Conservation (phyloP, 2,329 filamentous ascomycete genomes). For the Phaeosphaeria sp. region DNA sequence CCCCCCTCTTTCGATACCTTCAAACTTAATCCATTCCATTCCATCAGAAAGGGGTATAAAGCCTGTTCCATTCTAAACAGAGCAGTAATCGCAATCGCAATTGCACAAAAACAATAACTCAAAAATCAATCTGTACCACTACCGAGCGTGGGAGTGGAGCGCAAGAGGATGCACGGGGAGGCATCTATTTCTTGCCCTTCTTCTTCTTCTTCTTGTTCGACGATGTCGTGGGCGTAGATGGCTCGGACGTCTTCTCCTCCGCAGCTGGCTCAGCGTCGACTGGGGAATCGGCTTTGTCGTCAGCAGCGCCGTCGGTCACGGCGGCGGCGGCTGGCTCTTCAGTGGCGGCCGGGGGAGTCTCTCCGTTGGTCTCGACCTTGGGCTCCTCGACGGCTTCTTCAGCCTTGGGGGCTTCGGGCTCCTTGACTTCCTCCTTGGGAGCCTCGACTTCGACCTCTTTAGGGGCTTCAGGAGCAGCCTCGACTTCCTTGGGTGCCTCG, state of each 20-base stretch:
- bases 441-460: slow-evolving; percentile 3
- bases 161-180: too few species aligned
- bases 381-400: slow-evolving; percentile 2
- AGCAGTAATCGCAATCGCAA: neutral
- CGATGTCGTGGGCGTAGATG: slow-evolving; percentile 1
- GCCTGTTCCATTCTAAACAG: neutral
- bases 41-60: neutral
- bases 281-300: neutral
- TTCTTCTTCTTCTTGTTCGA: slow-evolving; percentile 24
- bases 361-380: slow-evolving; percentile 4
- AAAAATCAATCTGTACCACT: neutral
- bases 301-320: neutral
- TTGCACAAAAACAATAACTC: neutral
- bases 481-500: neutral
- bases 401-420: neutral
- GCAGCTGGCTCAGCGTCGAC: neutral
- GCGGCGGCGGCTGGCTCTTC: neutral
- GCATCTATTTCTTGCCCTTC: slow-evolving; percentile 23
- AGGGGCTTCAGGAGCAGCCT: neutral
- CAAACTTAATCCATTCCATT: neutral
- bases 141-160: too few species aligned
- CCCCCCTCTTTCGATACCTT: neutral
- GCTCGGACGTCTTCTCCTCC: neutral
- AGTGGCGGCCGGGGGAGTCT: neutral
- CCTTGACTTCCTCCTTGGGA: neutral